Conservation (phyloP, 441 rosid species). For the Breynia disticha region DNA sequence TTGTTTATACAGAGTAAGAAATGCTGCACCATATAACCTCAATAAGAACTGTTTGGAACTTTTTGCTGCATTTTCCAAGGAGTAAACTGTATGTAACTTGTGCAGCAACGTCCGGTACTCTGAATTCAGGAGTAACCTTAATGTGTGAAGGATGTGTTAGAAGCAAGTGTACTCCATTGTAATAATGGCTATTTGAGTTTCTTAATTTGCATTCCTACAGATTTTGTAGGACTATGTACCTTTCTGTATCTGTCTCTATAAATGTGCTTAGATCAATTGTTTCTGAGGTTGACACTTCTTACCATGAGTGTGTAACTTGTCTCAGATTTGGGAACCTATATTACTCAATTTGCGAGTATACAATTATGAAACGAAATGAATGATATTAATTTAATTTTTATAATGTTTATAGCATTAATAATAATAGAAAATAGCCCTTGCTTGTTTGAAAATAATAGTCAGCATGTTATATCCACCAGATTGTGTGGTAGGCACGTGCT, state of each 20-base stretch:
- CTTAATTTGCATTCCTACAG: not conserved
- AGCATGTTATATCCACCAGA: no score
- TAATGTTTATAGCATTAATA: no score
- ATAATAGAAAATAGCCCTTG: no score
- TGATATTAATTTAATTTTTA: no score
- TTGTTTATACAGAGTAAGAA: conserved; percentile 38
- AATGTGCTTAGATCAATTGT: not conserved
- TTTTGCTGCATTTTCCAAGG: not conserved
- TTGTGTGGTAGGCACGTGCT: no score
- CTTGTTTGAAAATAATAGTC: no score
- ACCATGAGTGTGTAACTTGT: conserved; percentile 8
- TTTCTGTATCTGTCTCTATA: no score
- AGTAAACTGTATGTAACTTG: conserved; percentile 22
- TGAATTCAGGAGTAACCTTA: conserved; percentile 13
- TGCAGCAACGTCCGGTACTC: conserved; percentile 9
- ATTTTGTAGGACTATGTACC: conserved; percentile 8
- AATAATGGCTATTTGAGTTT: not conserved
- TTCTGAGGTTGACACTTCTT: not conserved
- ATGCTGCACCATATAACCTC: conserved; percentile 42
- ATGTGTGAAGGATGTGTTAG: conserved; percentile 2
- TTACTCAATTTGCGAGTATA: no score
- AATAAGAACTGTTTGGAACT: conserved; percentile 32
- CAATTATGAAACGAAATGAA: no score
- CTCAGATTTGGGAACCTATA: conserved; percentile 16
- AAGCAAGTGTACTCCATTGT: conserved; percentile 8